phyloP scores from a whole-genome alignment of 306 rosid genomes.

The Medicago arabica region DNA sequence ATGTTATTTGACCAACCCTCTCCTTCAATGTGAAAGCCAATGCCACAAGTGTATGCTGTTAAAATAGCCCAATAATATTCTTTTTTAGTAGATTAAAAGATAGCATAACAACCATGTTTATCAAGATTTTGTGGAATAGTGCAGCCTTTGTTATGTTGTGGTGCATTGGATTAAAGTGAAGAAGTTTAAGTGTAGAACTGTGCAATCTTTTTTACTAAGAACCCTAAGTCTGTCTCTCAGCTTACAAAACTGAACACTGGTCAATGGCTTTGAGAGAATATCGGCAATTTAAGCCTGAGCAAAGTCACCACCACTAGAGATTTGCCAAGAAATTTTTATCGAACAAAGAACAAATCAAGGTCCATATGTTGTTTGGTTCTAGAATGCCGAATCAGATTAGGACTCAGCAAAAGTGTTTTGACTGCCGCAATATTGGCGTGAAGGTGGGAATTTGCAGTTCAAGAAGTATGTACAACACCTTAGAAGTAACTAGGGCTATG shows the following conservation, averaged over 20 bases:
- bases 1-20: slow-evolving; percentile 87
- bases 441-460: too few relatives aligned
- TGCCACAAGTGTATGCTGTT: slow-evolving; percentile 65
- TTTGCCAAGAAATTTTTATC: neutral
- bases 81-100: neutral
- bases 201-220: too few relatives aligned
- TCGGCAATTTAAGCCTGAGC: neutral
- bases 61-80: slow-evolving; percentile 30
- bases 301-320: neutral
- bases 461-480: too few relatives aligned
- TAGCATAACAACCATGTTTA: neutral
- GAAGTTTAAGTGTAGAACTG: too few relatives aligned
- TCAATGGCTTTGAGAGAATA: neutral
- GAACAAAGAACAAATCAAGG: too few relatives aligned
- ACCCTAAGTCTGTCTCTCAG: neutral
- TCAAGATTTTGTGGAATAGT: neutral
- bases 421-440: too few relatives aligned
- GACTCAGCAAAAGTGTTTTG: too few relatives aligned
- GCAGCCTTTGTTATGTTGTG: neutral
- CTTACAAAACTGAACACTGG: neutral
- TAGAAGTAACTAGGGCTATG: too few relatives aligned
- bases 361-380: too few relatives aligned
- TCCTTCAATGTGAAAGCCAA: slow-evolving; percentile 92
- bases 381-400: too few relatives aligned
- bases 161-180: too few relatives aligned